Conservation (phyloP, 2,329 filamentous ascomycete species). For the Ceratocystis smalleyi region DNA sequence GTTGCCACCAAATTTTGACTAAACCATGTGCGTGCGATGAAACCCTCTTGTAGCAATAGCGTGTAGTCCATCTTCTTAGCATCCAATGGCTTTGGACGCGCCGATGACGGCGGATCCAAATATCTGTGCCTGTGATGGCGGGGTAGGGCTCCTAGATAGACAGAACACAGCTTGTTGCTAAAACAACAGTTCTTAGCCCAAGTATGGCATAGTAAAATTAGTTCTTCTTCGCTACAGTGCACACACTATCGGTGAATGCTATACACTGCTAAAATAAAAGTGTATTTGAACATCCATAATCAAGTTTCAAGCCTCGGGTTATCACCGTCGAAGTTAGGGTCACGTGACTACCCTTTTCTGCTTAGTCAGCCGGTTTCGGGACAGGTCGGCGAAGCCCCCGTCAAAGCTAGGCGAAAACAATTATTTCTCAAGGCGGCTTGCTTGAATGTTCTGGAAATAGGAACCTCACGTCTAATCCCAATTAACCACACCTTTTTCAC, state of each 20-base stretch:
- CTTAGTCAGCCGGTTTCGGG: conserved; percentile 16
- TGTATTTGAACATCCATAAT: not conserved
- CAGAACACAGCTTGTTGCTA: too few relatives aligned
- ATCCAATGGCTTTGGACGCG: not conserved
- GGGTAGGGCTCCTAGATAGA: not conserved
- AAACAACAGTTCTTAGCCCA: too few relatives aligned
- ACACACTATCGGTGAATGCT: not conserved
- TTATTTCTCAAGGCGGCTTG: conserved; percentile 8
- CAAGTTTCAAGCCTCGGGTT: not conserved
- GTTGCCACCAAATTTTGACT: too few relatives aligned
- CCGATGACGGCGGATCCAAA: not conserved
- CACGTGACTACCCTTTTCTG: conserved; percentile 6
- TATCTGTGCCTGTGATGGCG: not conserved
- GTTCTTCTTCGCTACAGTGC: too few relatives aligned
- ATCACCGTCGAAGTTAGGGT: not conserved
- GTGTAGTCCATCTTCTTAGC: not conserved
- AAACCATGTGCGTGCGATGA: too few relatives aligned
- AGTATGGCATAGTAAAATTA: not conserved
- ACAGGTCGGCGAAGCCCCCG: conserved; percentile 13
- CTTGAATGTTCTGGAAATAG: conserved; percentile 11
- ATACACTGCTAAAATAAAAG: too few relatives aligned
- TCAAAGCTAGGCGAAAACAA: conserved; percentile 16
- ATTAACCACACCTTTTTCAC: conserved; percentile 30
- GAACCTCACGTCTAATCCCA: conserved; percentile 29
- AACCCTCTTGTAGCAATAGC: not conserved